Evolutionary conservation across 805 yeast genomes (phyloP), one percentile per base, ranked within the genome.

Genomic region (Isabelozyma pseudorhagii): DNA sequence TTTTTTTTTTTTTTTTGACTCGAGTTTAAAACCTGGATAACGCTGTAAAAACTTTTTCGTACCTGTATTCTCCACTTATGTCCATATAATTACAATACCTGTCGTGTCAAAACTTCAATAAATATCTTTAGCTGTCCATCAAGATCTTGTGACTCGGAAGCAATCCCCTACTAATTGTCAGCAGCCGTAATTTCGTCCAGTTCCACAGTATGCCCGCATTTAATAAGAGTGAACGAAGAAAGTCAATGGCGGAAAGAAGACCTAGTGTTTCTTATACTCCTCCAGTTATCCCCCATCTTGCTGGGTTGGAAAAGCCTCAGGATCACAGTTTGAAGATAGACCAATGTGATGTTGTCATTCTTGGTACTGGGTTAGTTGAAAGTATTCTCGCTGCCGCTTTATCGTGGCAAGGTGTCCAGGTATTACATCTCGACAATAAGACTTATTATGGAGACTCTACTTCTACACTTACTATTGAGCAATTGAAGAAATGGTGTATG

Each of bases 391-490:
- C 98, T 0, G 96, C 97, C 10, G 93, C 97, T 0, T 75, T 94
- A 44, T 87, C 97, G 10, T 94, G 99, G 98, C 97, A 90, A 59
- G 99, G 99, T n/a, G 83, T 94, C n/a, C 83, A 80, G 55, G 97
- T 94, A 8, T 72, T 94, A 42, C 99, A 94, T 63, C 82, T 94
- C 29, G 99, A 94, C 66, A 75, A 83, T 41, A 87, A 91, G 62
- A 78, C 82, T 28, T 85, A 89, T 64, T 94, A 94, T 61, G 99
- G 99, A 17, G 98, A 92, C 64, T 79, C 86, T 36, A 79, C 85
- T 45, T 91, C 97, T 5, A 88, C 97, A 3, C 70, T 94, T 46
- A 87, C 96, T 17, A 81, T 91, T 44, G 96, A 90, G 56, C 97
- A 94, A 67, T 68, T 91, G 53, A 85, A 84, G 62, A 76, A 80